These are phyloP conservation scores for Heliosperma pusillum DNA, from an alignment of 148 eudicot species.

Conservation along the genomic window DNA sequence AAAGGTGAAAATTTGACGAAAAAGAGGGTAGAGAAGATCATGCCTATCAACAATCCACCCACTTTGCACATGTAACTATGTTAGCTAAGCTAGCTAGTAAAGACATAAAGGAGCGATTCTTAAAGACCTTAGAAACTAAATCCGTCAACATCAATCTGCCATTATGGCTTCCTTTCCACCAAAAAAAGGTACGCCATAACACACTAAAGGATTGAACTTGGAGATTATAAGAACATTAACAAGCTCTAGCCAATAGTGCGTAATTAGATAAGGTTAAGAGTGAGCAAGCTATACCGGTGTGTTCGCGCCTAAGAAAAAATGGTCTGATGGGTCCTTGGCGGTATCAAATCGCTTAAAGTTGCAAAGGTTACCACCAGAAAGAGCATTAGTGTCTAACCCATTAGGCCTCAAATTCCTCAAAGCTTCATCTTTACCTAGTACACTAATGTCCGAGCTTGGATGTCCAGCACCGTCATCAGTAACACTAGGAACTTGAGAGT, in stretches of 20 bases:
- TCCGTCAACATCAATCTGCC: not conserved
- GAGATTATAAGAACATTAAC: not conserved
- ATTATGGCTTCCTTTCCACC: not conserved
- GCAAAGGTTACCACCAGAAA: conserved; percentile 30
- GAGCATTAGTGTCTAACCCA: conserved; percentile 16
- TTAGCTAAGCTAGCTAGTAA: not conserved
- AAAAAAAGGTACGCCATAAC: not conserved
- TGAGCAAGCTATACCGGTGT: conserved; percentile 40
- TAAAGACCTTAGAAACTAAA: not conserved
- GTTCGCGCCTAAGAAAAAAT: conserved; percentile 59
- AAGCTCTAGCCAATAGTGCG: not conserved
- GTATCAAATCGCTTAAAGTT: conserved; percentile 87
- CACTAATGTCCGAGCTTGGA: conserved; percentile 27
- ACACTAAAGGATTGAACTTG: not conserved
- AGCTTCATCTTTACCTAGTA: conserved; percentile 38
- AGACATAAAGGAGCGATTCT: not conserved
- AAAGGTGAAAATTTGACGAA: not conserved
- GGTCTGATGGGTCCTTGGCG: conserved; percentile 77
- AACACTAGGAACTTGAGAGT: conserved; percentile 39
- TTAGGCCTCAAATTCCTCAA: conserved; percentile 33
- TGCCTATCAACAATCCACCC: not conserved
- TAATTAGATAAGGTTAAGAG: not conserved
- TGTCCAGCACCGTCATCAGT: conserved; percentile 29
- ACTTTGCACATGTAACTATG: not conserved
- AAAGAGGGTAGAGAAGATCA: not conserved